Conservation (phyloP, 106 monocot species). For the Allium sativum region DNA sequence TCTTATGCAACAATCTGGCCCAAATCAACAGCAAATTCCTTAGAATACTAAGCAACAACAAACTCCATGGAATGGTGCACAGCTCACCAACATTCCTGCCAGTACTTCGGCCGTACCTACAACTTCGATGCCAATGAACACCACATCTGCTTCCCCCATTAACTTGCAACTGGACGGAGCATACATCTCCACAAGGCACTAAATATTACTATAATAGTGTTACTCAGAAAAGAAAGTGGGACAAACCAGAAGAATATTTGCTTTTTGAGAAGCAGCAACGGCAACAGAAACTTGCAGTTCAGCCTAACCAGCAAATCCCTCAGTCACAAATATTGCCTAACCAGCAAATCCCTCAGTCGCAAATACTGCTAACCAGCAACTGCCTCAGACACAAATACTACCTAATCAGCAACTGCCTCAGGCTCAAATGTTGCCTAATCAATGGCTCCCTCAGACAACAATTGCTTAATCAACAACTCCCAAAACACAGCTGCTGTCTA, state of each 20-base stretch:
- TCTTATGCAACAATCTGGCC: slow-evolving; percentile 59
- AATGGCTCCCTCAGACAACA: too few species aligned
- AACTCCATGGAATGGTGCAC: slow-evolving; percentile 35
- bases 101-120: slow-evolving; percentile 21
- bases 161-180: slow-evolving; percentile 91
- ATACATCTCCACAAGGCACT: slow-evolving; percentile 93
- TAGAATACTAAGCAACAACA: slow-evolving; percentile 38
- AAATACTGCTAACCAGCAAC: too few species aligned
- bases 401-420: too few species aligned
- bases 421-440: too few species aligned
- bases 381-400: too few species aligned
- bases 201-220: slow-evolving; percentile 88
- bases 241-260: slow-evolving; percentile 83
- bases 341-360: slow-evolving; percentile 36
- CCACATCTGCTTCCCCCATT: slow-evolving; percentile 25
- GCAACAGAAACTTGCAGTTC: slow-evolving; percentile 47
- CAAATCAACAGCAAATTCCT: slow-evolving; percentile 49
- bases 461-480: too few species aligned
- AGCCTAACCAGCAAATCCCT: slow-evolving; percentile 41
- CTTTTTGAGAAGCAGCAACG: slow-evolving; percentile 83
- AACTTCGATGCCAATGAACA: slow-evolving; percentile 20
- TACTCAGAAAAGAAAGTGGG: slow-evolving; percentile 89
- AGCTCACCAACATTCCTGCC: slow-evolving; percentile 22
- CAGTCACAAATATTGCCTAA: slow-evolving; percentile 26
- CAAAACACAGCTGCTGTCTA: too few species aligned